These are phyloP conservation scores for Linaria vulgaris DNA, from an alignment of 257 asterid genomes.

Conservation along the genomic window DNA sequence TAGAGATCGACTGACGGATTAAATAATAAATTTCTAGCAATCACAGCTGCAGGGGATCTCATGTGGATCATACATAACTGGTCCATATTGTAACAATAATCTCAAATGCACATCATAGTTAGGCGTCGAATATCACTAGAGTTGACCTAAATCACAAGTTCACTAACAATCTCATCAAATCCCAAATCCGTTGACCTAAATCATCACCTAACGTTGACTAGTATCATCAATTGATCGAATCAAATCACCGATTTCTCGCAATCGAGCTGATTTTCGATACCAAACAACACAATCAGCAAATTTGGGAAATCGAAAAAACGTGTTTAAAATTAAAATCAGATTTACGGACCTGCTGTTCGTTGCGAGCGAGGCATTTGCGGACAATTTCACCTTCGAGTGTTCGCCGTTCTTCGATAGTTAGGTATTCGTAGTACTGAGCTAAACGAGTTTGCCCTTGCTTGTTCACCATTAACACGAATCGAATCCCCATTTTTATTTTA, in stretches of 20 bases:
- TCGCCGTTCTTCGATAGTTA: slow-evolving; percentile 88
- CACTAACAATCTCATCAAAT: neutral
- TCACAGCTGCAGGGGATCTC: too few species aligned
- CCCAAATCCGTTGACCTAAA: too few species aligned
- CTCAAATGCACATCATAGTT: too few species aligned
- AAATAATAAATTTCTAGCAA: too few species aligned
- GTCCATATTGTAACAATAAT: too few species aligned
- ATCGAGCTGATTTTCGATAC: neutral
- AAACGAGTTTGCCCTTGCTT: slow-evolving; percentile 98
- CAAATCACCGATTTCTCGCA: neutral
- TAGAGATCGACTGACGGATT: too few species aligned
- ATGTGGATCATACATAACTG: too few species aligned
- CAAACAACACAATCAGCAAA: neutral
- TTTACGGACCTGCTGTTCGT: slow-evolving; percentile 67
- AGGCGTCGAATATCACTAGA: neutral
- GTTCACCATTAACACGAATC: slow-evolving; percentile 96
- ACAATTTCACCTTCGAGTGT: slow-evolving; percentile 99
- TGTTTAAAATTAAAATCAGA: neutral
- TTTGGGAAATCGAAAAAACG: neutral
- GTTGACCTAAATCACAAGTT: neutral
- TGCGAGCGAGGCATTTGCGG: slow-evolving; percentile 97
- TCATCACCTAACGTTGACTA: too few species aligned
- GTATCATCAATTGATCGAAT: too few species aligned
- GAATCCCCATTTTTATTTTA: slow-evolving; percentile 86
- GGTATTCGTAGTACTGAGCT: slow-evolving; percentile 94